A percentile compares a stretch with the other conserved stretches of the same genome.
phyloP scores from a whole-genome alignment of 2,329 filamentous ascomycete species.

The Tolypocladium nubicola region DNA sequence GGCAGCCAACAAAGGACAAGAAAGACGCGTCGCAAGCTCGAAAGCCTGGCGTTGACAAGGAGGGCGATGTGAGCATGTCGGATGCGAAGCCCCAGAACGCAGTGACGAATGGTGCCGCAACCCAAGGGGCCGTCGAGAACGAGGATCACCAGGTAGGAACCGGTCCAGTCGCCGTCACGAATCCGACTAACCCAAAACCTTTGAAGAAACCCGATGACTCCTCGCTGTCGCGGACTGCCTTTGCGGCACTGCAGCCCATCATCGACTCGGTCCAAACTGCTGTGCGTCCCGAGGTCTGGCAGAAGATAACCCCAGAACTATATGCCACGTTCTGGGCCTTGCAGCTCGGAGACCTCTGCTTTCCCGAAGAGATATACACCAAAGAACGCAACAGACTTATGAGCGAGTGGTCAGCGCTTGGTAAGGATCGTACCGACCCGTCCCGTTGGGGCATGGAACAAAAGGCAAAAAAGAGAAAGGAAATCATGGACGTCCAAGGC shows the following conservation, averaged over 20 bases:
- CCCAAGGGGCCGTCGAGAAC: constrained; percentile 13
- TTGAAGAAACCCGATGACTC: constrained; percentile 23
- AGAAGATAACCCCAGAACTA: constrained; percentile 66
- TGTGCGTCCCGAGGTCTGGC: constrained; percentile 53
- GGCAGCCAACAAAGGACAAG: constrained; percentile 20
- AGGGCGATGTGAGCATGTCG: constrained; percentile 47
- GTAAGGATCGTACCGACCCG: constrained; percentile 63
- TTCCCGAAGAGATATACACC: constrained; percentile 68
- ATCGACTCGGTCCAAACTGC: constrained; percentile 56
- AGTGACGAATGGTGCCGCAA: constrained; percentile 13
- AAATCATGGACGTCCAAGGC: constrained; percentile 57
- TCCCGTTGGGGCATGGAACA: constrained; percentile 56
- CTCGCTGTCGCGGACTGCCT: constrained; percentile 18
- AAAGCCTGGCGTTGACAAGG: constrained; percentile 28
- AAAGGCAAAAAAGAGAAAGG: constrained; percentile 53
- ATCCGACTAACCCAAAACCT: constrained; percentile 12
- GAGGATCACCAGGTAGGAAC: constrained; percentile 24
- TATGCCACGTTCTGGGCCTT: constrained; percentile 91
- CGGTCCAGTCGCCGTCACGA: constrained; percentile 3
- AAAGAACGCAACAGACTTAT: constrained; percentile 61
- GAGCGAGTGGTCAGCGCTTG: constrained; percentile 55
- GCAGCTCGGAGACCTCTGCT: constrained; percentile 68
- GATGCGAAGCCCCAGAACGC: constrained; percentile 21
- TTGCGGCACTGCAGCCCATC: constrained; percentile 51
- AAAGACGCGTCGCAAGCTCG: constrained; percentile 14